These are phyloP conservation scores for Penicillium parvum DNA, from an alignment of 495 filamentous ascomycete genomes.

Conservation along the genomic window DNA sequence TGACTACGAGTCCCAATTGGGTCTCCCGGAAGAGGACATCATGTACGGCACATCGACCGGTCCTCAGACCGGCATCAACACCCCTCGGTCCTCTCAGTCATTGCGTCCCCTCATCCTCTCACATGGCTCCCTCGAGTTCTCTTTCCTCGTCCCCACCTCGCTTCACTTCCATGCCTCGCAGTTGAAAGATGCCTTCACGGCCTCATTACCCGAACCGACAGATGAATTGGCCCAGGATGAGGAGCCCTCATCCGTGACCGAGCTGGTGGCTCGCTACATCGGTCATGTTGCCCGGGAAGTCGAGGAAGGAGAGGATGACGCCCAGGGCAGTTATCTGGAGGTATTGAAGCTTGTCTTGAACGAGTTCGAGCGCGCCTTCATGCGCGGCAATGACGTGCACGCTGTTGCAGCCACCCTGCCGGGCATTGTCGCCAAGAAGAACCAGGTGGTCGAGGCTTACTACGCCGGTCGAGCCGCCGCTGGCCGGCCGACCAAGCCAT, in stretches of 20 bases:
- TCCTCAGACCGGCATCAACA: constrained; percentile 90
- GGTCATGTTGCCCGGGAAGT: constrained; percentile 82
- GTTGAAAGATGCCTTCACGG: constrained; percentile 79
- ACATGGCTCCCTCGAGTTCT: constrained; percentile 92
- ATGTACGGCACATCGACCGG: constrained; percentile 88
- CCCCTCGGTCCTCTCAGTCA: constrained; percentile 87
- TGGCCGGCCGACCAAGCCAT: constrained; percentile 75
- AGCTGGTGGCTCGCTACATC: constrained; percentile 89
- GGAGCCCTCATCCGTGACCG: constrained; percentile 87
- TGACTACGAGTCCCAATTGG: constrained; percentile 6
- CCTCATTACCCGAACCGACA: constrained; percentile 80
- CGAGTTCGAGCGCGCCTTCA: constrained; percentile 93
- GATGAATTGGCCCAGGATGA: constrained; percentile 97
- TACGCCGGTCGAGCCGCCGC: constrained; percentile 81
- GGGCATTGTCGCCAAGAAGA: constrained; percentile 85
- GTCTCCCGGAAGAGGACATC: constrained; percentile 24
- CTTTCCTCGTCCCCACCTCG: constrained; percentile 87
- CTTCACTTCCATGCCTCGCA: constrained; percentile 94
- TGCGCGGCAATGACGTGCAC: constrained; percentile 94
- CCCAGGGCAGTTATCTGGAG: constrained; percentile 76
- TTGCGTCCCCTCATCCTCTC: constrained; percentile 81
- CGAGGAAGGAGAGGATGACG: constrained; percentile 84
- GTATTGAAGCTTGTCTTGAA: constrained; percentile 84
- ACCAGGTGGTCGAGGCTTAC: constrained; percentile 80
- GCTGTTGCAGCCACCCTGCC: constrained; percentile 78